Evolutionary conservation across 495 filamentous ascomycete species (phyloP).

Genomic region (Sordaria brevicollis): DNA sequence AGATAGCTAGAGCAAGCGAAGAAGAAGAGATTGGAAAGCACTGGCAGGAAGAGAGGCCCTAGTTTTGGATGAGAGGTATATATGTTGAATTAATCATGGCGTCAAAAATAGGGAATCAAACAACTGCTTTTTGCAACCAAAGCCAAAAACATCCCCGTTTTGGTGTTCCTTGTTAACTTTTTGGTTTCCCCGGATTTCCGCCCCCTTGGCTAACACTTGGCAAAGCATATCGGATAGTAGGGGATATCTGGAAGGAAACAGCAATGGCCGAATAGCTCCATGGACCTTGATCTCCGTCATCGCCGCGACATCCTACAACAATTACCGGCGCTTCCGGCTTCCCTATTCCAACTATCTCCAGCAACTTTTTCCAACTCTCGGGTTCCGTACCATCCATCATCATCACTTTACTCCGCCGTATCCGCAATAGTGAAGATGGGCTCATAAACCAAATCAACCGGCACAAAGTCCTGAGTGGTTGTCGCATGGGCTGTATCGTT

Average conservation of each 20-base stretch:
- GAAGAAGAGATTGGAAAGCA: constrained; percentile 1
- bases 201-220: background rate
- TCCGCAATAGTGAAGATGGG: background rate
- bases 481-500: background rate
- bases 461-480: background rate
- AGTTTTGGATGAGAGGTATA: background rate
- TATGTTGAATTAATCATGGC: background rate
- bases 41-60: background rate
- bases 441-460: background rate
- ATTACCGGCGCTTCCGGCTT: background rate
- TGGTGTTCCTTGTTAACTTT: background rate
- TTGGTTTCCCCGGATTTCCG: background rate
- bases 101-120: background rate
- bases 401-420: background rate
- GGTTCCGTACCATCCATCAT: background rate
- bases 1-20: background rate
- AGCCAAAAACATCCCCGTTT: background rate
- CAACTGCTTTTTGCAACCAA: background rate
- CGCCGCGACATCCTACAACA: background rate
- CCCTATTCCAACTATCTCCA: background rate
- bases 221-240: background rate
- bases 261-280: background rate
- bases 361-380: background rate
- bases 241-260: background rate
- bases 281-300: background rate